Base-by-base conservation (phyloP, 2,329 filamentous ascomycete species). In the Coccinonectria pachysandricola region DNA sequence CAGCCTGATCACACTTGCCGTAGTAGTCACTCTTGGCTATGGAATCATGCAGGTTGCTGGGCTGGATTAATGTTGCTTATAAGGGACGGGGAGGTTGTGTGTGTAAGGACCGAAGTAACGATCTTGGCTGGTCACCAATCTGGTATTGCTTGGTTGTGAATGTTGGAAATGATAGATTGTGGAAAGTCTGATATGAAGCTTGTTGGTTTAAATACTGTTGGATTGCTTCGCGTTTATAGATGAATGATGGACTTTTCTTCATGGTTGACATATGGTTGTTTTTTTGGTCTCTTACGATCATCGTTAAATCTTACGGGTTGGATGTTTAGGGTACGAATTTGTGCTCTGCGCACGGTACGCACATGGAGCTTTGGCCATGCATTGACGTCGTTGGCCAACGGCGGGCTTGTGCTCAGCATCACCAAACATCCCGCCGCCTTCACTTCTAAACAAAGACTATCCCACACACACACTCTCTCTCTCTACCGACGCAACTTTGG, bases 21-120 rank as follows among this genome's bases (percentile, higher is more conserved):
- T 98, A 7, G 78, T 95, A 21, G 69, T 96, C 15, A 88, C 85
- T 0, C 60, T 98, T 21, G 92, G 91, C 0, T 98, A 95, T 56
- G 85, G 79, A 2, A 65, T 92, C 38, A 95, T 96, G 86, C 66
- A 79, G 38, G 64, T 85, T 25, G 77, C 71, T 8, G 76, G 77
- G 1, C 64, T 85, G 28, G 60, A 64, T 35, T 62, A 44, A 52
- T 23, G 19, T 3, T n/a, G 14, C n/a, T 18, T 14, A n/a, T 18
- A 10, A 20, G 18, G 16, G 3, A 26, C 14, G 13, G 19, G n/a
- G 15, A 15, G 20, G 28, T 27, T 22, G 8, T 16, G 17, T 25
- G 14, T 21, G 14, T n/a, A n/a, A n/a, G n/a, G n/a, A n/a, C n/a
- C n/a, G n/a, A n/a, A n/a, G n/a, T n/a, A n/a, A n/a, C n/a, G n/a